Evolutionary conservation across 768 basidiomycete species (phyloP).

Genomic region (Mycena metata): DNA sequence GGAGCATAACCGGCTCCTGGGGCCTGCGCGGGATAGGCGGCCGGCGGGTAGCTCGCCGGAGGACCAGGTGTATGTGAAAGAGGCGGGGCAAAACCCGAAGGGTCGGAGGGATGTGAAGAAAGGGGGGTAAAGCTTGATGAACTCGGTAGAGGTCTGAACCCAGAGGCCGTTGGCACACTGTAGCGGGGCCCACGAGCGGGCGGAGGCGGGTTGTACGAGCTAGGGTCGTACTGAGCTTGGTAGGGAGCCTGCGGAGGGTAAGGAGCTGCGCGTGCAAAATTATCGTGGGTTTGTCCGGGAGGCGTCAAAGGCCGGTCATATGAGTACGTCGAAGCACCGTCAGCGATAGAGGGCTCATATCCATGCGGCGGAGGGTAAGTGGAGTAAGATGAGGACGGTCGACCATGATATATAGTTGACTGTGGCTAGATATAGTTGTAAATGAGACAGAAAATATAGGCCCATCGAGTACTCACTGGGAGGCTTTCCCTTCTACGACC

Average conservation of each 20-base stretch:
- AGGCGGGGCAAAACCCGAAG: constrained; percentile 52
- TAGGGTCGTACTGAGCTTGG: constrained; percentile 44
- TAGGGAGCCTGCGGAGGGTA: constrained; percentile 56
- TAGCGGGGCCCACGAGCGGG: constrained; percentile 69
- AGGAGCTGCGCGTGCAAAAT: constrained; percentile 43
- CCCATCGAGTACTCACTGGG: constrained; percentile 59
- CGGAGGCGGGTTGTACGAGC: constrained; percentile 51
- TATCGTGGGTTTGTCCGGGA: constrained; percentile 50
- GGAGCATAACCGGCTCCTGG: constrained; percentile 40
- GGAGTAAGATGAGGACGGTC: constrained; percentile 36
- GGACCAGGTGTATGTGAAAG: constrained; percentile 59
- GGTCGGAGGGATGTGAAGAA: constrained; percentile 53
- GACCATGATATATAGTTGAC: constrained; percentile 23
- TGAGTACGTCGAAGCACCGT: constrained; percentile 47
- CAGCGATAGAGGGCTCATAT: constrained; percentile 56
- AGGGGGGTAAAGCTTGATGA: constrained; percentile 53
- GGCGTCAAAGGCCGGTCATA: constrained; percentile 59
- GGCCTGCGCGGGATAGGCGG: no score
- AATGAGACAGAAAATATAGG: constrained; percentile 4
- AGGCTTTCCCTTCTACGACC: constrained; percentile 67
- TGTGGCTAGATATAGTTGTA: constrained; percentile 18
- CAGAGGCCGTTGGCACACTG: constrained; percentile 78
- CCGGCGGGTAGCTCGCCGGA: constrained; percentile 49
- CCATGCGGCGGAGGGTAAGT: constrained; percentile 52
- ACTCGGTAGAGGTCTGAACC: constrained; percentile 70